These are phyloP conservation scores for Hippophae rhamnoides DNA, from an alignment of 306 rosid genomes.

Conservation along the genomic window DNA sequence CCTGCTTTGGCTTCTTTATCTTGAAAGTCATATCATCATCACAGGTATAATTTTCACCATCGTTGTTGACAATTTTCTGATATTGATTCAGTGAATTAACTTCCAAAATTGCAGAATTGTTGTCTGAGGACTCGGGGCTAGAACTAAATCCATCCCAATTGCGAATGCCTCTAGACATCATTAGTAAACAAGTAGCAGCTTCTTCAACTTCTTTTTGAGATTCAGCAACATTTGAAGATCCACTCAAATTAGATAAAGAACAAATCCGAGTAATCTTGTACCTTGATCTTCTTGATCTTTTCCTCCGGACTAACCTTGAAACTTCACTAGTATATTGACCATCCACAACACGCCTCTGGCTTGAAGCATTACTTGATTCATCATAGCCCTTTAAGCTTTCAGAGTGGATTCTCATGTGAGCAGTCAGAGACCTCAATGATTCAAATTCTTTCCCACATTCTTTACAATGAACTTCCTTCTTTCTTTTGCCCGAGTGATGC, in stretches of 20 bases:
- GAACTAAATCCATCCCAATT: slow-evolving; percentile 15
- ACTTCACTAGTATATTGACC: slow-evolving; percentile 15
- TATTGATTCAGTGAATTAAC: slow-evolving; percentile 10
- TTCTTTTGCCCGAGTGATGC: slow-evolving; percentile 30
- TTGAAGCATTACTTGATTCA: slow-evolving; percentile 5
- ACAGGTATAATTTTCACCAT: slow-evolving; percentile 4
- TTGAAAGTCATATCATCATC: slow-evolving; percentile 5
- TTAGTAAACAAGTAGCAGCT: slow-evolving; percentile 32
- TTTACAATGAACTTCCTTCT: slow-evolving; percentile 21
- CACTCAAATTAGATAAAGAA: slow-evolving; percentile 15
- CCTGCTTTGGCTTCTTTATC: slow-evolving; percentile 12
- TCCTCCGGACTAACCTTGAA: slow-evolving; percentile 21
- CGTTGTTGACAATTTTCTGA: slow-evolving; percentile 7
- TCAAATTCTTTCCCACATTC: slow-evolving; percentile 29
- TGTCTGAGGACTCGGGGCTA: slow-evolving; percentile 20
- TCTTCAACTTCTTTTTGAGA: slow-evolving; percentile 23
- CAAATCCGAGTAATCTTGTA: slow-evolving; percentile 15
- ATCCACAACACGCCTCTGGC: slow-evolving; percentile 7
- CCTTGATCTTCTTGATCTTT: slow-evolving; percentile 37
- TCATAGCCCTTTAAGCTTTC: background rate
- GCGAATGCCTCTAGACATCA: slow-evolving; percentile 27
- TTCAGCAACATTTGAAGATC: slow-evolving; percentile 11
- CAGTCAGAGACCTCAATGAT: slow-evolving; percentile 19
- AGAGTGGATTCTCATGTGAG: slow-evolving; percentile 19
- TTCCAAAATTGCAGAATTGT: slow-evolving; percentile 20